Conservation (phyloP, 176 grass and related monocot genomes). For the Avena atlantica region DNA sequence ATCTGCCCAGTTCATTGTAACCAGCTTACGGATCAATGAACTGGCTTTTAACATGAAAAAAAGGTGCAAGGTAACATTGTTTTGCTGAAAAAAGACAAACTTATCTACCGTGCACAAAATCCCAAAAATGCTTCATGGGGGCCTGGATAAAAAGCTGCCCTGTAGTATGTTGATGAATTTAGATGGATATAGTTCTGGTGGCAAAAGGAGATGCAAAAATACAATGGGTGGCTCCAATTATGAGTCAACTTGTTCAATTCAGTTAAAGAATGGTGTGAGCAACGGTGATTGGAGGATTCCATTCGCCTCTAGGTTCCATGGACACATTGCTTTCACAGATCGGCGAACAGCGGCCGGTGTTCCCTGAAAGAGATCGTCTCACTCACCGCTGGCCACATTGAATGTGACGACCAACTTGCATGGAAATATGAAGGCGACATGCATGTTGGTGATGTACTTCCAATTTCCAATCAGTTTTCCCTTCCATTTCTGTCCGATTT, state of each 20-base stretch:
- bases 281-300: not conserved
- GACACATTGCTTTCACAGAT: not conserved
- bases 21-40: not conserved
- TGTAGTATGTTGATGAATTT: no score
- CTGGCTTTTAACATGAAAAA: not conserved
- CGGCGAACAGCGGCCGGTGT: not conserved
- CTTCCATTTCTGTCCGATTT: not conserved
- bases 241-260: not conserved
- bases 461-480: not conserved
- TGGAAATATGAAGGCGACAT: constrained; percentile 10
- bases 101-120: not conserved
- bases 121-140: not conserved
- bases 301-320: no score
- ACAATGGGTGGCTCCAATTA: no score
- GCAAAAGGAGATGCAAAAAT: no score
- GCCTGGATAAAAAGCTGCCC: not conserved
- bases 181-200: no score
- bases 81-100: not conserved
- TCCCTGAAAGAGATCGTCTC: not conserved
- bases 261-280: not conserved
- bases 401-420: constrained; percentile 7
- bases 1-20: no score
- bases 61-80: not conserved
- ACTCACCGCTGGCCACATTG: not conserved
- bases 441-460: not conserved